Percentiles rank a stretch among this genome's conserved stretches.
Evolutionary conservation across 2,329 filamentous ascomycete genomes (phyloP).

Genomic region (Colletotrichum spaethianum): DNA sequence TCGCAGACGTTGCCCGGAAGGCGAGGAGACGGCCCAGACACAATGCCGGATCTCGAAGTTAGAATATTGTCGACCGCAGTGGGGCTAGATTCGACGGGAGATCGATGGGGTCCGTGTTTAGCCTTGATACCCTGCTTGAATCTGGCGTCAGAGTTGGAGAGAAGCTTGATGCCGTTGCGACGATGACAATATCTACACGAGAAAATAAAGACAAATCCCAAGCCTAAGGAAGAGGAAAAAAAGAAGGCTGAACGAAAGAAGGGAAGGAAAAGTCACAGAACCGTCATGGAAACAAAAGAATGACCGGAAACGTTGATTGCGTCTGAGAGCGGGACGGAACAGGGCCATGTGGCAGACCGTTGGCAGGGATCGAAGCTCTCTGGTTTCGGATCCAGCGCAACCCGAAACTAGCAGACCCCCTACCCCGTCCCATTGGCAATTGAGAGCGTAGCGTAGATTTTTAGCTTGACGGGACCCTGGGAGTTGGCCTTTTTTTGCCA

Average conservation of each 20-base stretch:
- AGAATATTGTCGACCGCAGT: not conserved
- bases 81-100: not conserved
- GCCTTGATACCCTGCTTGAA: not conserved
- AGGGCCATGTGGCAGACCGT: conserved; percentile 5
- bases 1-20: not conserved
- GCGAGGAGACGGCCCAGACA: not conserved
- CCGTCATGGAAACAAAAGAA: conserved; percentile 31
- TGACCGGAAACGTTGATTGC: conserved; percentile 21
- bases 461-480: not conserved
- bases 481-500: too few species aligned
- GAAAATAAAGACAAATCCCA: not conserved
- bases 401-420: conserved; percentile 38
- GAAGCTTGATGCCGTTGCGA: not conserved
- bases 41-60: not conserved
- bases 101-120: not conserved
- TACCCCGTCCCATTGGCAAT: conserved; percentile 8
- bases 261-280: not conserved
- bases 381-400: conserved; percentile 37
- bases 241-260: not conserved
- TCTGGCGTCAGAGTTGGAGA: not conserved
- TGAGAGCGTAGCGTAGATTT: conserved; percentile 3
- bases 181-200: not conserved
- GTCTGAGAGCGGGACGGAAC: conserved; percentile 6
- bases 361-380: conserved; percentile 18
- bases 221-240: not conserved